Evolutionary conservation across 495 filamentous ascomycete genomes (phyloP).

Genomic region (Tuber umbilicatum): DNA sequence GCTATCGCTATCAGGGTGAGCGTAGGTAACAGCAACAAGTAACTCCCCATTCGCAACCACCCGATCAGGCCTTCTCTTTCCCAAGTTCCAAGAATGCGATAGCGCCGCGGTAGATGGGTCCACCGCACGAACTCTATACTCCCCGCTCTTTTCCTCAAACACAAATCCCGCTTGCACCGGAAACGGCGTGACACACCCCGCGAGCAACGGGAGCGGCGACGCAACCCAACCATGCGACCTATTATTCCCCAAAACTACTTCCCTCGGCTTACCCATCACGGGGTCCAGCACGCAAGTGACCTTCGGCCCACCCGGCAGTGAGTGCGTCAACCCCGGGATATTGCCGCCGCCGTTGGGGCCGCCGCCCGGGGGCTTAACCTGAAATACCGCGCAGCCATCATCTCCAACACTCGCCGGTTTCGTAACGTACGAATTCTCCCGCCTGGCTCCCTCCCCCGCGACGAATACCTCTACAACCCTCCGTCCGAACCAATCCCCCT

Average conservation of each 20-base stretch:
- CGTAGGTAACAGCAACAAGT: conserved; percentile 33
- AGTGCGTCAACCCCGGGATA: background rate
- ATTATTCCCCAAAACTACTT: conserved; percentile 23
- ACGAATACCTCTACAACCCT: conserved; percentile 36
- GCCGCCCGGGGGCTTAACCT: conserved; percentile 11
- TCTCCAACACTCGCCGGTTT: conserved; percentile 30
- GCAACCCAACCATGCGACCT: conserved; percentile 26
- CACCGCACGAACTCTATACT: conserved; percentile 29
- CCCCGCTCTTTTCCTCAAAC: conserved; percentile 23
- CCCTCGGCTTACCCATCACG: conserved; percentile 19
- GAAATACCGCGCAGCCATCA: conserved; percentile 33
- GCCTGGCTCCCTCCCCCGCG: conserved; percentile 31
- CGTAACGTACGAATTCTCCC: conserved; percentile 20
- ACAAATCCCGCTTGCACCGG: conserved; percentile 31
- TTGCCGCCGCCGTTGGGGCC: background rate
- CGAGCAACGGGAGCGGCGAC: conserved; percentile 29
- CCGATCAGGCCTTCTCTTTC: conserved; percentile 31
- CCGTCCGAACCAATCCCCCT: conserved; percentile 35
- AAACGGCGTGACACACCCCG: conserved; percentile 35
- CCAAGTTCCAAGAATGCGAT: conserved; percentile 33
- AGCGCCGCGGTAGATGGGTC: conserved; percentile 17
- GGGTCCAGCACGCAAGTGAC: conserved; percentile 29
- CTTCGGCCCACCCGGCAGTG: background rate
- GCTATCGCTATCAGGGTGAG: conserved; percentile 15
- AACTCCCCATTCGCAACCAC: conserved; percentile 36